Evolutionary conservation across 176 grass and related monocot genomes (phyloP).

Genomic region (Rhynchospora pubera): DNA sequence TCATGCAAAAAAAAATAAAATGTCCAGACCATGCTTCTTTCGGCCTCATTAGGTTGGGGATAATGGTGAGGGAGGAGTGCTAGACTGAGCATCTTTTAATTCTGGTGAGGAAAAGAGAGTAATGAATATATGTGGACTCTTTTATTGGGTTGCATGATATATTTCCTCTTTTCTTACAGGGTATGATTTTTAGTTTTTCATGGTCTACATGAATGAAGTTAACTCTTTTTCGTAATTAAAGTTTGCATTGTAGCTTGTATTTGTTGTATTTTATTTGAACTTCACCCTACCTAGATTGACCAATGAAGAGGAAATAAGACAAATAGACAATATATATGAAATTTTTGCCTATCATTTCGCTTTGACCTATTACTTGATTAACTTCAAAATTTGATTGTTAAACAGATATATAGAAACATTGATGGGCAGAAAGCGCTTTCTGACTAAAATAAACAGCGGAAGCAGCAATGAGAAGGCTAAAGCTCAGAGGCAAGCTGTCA

Average conservation of each 20-base stretch:
- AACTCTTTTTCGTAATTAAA: background rate
- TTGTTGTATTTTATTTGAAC: background rate
- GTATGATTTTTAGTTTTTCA: background rate
- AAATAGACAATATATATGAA: too few relatives aligned
- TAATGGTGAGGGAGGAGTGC: background rate
- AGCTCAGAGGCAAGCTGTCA: constrained; percentile 96
- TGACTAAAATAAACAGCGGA: constrained; percentile 71
- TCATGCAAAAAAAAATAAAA: too few relatives aligned
- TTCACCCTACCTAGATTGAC: too few relatives aligned
- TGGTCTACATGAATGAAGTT: background rate
- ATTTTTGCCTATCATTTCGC: too few relatives aligned
- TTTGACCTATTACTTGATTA: background rate
- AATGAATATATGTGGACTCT: background rate
- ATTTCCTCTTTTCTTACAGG: background rate
- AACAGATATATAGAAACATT: constrained; percentile 78
- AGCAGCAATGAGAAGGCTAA: constrained; percentile 83
- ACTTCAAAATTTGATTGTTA: constrained; percentile 22
- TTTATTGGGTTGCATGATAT: constrained; percentile 1
- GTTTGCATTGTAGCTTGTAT: background rate
- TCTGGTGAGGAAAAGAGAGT: background rate
- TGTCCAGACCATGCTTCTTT: background rate
- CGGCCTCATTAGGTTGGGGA: background rate
- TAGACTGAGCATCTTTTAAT: background rate
- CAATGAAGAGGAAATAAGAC: too few relatives aligned
- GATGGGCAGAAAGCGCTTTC: constrained; percentile 85